Percentiles rank a stretch among this genome's conserved stretches.
Evolutionary conservation across 2,329 filamentous ascomycete genomes (phyloP).

Genomic region (Fusarium papillatum): DNA sequence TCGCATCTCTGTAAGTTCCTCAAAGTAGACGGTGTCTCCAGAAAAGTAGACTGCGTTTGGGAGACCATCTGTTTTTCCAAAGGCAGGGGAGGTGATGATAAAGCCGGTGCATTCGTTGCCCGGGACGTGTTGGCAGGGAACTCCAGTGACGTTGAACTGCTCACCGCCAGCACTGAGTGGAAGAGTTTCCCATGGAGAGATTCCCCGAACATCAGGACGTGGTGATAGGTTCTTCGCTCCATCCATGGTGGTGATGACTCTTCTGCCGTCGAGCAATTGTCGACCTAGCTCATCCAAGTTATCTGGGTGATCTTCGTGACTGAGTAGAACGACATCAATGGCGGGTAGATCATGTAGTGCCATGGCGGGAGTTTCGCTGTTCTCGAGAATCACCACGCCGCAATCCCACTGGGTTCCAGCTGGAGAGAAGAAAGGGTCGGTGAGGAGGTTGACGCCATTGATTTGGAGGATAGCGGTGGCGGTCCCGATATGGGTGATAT

Average conservation of each 20-base stretch:
- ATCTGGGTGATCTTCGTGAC: background rate
- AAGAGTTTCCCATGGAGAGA: background rate
- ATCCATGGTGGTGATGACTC: background rate
- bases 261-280: background rate
- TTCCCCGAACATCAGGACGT: background rate
- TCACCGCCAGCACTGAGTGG: background rate
- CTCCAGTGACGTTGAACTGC: background rate
- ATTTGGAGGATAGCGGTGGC: conserved; percentile 62
- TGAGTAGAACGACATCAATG: background rate
- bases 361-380: background rate
- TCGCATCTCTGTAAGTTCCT: background rate
- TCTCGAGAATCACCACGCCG: background rate
- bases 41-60: conserved; percentile 16
- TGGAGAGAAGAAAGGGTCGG: conserved; percentile 57
- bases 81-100: background rate
- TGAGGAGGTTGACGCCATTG: conserved; percentile 56
- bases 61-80: background rate
- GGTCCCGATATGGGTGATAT: conserved; percentile 61
- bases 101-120: background rate
- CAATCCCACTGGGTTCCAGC: background rate
- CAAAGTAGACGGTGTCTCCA: conserved; percentile 14
- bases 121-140: background rate
- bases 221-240: background rate
- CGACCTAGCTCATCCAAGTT: background rate
- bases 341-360: background rate